Base-by-base conservation (phyloP, 2,329 filamentous ascomycete genomes). In the Colletotrichum sp. region DNA sequence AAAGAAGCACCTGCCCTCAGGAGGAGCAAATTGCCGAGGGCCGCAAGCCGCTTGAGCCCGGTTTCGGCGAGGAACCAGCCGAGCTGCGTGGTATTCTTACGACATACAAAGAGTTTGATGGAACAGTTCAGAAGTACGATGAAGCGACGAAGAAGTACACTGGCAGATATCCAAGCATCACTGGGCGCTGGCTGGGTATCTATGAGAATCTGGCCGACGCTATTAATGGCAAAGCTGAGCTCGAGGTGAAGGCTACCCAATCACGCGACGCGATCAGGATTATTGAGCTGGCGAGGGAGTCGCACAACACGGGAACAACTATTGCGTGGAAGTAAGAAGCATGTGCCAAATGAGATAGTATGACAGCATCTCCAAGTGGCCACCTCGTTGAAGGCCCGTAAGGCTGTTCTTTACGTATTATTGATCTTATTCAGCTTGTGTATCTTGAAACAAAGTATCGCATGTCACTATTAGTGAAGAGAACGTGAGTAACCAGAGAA, bases 241-340 rank as follows among this genome's bases (percentile, higher is more conserved):
- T 87, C 5, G 79, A 80, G n/a, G 86, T 88, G 0, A 84, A 86
- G 70, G 82, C 86, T 0, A 82, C 83, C 22, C 81, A 86, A 69
- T 82, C 83, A 2, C 83, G 85, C 27, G 84, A 87, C 76, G 85
- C 82, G 0, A 75, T 88, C 13, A 80, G 84, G 61, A 77, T 87
- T 16, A 85, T 87, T 72, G 82, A 88, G 80, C 77, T 88, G 19
- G 87, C 86, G 1, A 82, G 85, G 57, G 83, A 87, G 79, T 85
- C 83, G 16, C 81, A 84, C 32, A 77, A 83, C 39, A 84, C 80
- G 36, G 83, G 83, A 1, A 65, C 63, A 0, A 84, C 84, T 2
- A 66, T 86, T 8, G 36, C 71, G 1, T 85, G 83, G 82, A 69
- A 73, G 15, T 73, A 16, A 55, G 3, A 9, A 4, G 19, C 12